These are phyloP conservation scores for Chernovozyma aurita DNA, from an alignment of 1,139 yeast species.

Conservation along the genomic window DNA sequence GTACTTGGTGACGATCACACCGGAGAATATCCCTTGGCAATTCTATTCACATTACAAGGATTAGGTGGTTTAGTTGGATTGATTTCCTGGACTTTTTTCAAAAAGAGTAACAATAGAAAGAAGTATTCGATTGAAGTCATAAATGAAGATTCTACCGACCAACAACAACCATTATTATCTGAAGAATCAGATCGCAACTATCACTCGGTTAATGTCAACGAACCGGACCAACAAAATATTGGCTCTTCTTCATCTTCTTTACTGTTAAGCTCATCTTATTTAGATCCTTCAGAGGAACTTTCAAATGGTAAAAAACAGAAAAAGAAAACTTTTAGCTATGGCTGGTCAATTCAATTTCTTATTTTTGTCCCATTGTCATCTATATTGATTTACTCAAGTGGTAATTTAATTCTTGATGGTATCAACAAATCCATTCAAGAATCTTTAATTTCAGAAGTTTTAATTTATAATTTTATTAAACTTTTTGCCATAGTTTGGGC, in stretches of 20 bases:
- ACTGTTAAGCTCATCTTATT: slow-evolving; percentile 2
- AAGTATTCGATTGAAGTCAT: slow-evolving; percentile 5
- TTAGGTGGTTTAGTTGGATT: slow-evolving; percentile 53
- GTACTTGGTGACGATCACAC: slow-evolving; percentile 45
- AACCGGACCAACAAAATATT: slow-evolving; percentile 8
- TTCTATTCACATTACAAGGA: slow-evolving; percentile 50
- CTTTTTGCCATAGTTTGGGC: slow-evolving; percentile 37
- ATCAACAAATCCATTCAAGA: slow-evolving; percentile 69
- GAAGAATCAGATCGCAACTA: slow-evolving; percentile 5
- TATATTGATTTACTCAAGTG: slow-evolving; percentile 46
- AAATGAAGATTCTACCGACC: slow-evolving; percentile 16
- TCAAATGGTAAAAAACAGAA: slow-evolving; percentile 11
- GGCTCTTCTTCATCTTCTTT: slow-evolving; percentile 9
- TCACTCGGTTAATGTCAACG: slow-evolving; percentile 9
- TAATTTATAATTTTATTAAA: slow-evolving; percentile 44
- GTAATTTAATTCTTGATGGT: slow-evolving; percentile 57
- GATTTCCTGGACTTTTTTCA: slow-evolving; percentile 43
- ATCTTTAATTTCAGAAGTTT: slow-evolving; percentile 39
- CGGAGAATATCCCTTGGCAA: slow-evolving; percentile 54
- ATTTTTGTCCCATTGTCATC: slow-evolving; percentile 63
- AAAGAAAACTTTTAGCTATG: slow-evolving; percentile 53
- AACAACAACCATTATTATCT: slow-evolving; percentile 29
- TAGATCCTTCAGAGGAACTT: slow-evolving; percentile 7
- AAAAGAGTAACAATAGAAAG: slow-evolving; percentile 13
- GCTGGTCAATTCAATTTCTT: slow-evolving; percentile 75